These are phyloP conservation scores for Penicillium angulare DNA, from an alignment of 495 filamentous ascomycete genomes.

Conservation along the genomic window DNA sequence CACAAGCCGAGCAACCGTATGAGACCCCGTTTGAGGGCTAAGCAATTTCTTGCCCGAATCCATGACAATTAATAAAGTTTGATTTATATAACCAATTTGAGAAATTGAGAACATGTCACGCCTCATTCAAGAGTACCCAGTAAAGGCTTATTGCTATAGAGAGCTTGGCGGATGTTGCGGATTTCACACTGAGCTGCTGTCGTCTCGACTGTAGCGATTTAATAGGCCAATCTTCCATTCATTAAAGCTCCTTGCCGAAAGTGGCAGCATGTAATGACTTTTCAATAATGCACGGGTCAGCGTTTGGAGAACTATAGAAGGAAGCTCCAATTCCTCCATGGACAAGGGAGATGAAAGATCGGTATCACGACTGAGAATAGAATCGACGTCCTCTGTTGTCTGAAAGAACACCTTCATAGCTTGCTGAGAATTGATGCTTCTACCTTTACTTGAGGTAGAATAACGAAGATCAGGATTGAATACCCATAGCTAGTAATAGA, in stretches of 20 bases:
- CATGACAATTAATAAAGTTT: neutral
- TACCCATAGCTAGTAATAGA: conserved; percentile 55
- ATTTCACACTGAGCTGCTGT: no score
- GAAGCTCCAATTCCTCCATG: conserved; percentile 65
- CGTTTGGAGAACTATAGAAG: conserved; percentile 42
- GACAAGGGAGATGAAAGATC: conserved; percentile 43
- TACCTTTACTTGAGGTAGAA: conserved; percentile 44
- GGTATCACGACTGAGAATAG: conserved; percentile 51
- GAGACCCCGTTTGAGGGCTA: conserved; percentile 58
- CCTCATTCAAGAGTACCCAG: no score
- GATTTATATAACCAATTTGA: neutral
- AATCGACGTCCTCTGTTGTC: conserved; percentile 47
- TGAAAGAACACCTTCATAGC: conserved; percentile 70
- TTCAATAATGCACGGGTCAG: conserved; percentile 41
- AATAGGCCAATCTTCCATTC: conserved; percentile 69
- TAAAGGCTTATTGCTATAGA: no score
- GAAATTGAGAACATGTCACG: neutral
- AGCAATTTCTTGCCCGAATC: conserved; percentile 16
- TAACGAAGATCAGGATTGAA: conserved; percentile 69
- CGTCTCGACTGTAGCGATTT: conserved; percentile 32
- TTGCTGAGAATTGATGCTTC: conserved; percentile 35
- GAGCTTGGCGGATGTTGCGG: neutral
- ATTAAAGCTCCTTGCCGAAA: conserved; percentile 53
- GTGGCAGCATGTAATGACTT: conserved; percentile 56
- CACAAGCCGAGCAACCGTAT: conserved; percentile 74